Evolutionary conservation across 2,329 filamentous ascomycete genomes (phyloP).

Genomic region (Pochonia chlamydosporia): DNA sequence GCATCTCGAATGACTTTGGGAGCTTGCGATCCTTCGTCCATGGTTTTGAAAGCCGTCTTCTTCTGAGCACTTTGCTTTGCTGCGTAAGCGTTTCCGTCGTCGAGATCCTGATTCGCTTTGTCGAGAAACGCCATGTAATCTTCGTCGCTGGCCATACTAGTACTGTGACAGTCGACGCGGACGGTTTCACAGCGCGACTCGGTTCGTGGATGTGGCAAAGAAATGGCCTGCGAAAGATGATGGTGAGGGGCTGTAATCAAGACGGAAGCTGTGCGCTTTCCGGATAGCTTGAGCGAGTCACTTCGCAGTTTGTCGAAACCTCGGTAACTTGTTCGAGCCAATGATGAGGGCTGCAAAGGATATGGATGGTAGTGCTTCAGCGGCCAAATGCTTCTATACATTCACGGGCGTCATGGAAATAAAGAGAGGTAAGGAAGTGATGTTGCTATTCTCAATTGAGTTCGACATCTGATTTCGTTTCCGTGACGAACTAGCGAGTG

Average conservation of each 20-base stretch:
- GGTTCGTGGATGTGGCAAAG: not conserved
- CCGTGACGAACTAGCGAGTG: slow-evolving; percentile 13
- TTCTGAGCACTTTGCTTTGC: slow-evolving; percentile 13
- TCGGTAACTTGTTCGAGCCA: not conserved
- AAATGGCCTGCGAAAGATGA: not conserved
- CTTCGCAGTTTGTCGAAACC: not conserved
- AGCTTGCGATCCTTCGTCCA: slow-evolving; percentile 49
- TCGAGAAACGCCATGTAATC: slow-evolving; percentile 81
- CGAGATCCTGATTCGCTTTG: slow-evolving; percentile 77
- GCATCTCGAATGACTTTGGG: slow-evolving; percentile 51
- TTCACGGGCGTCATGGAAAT: not conserved
- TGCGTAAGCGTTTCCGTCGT: slow-evolving; percentile 31
- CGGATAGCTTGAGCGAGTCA: not conserved
- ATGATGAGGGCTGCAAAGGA: not conserved
- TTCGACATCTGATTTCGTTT: slow-evolving; percentile 2
- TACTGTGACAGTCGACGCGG: not conserved
- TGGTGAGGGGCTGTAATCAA: not conserved
- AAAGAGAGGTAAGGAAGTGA: not conserved
- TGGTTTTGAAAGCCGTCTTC: slow-evolving; percentile 41
- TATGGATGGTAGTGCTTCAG: not conserved
- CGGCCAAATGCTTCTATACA: not conserved
- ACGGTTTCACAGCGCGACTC: slow-evolving; percentile 12
- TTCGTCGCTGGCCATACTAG: slow-evolving; percentile 66
- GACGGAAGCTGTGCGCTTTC: not conserved
- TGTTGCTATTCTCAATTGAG: not conserved